Evolutionary conservation across 1,139 yeast genomes (phyloP).

Genomic region (Debaryomycetaceae sp.): DNA sequence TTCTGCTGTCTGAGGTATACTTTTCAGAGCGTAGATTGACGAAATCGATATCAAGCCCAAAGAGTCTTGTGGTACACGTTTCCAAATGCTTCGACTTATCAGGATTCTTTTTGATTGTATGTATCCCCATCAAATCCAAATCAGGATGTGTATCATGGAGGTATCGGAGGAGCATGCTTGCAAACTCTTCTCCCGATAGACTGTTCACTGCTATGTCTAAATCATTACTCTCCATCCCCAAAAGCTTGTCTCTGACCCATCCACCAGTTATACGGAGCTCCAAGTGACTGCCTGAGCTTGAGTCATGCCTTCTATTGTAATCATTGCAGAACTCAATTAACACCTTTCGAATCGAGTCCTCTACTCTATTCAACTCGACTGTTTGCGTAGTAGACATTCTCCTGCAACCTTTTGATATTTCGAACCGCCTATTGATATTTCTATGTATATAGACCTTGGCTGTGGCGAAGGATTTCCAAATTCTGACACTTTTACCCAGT

Average conservation of each 20-base stretch:
- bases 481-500: not conserved
- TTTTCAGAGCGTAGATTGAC: slow-evolving; percentile 87
- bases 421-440: not conserved
- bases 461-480: not conserved
- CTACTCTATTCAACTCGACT: slow-evolving; percentile 44
- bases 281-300: slow-evolving; percentile 13
- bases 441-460: not conserved
- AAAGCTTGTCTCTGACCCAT: slow-evolving; percentile 94
- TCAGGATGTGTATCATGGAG: slow-evolving; percentile 41
- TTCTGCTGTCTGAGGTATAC: slow-evolving; percentile 76
- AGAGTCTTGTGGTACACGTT: slow-evolving; percentile 87
- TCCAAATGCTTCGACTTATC: slow-evolving; percentile 94
- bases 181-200: slow-evolving; percentile 84
- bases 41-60: slow-evolving; percentile 81
- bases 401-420: slow-evolving; percentile 9
- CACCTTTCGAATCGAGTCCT: slow-evolving; percentile 43
- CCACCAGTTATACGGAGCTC: slow-evolving; percentile 92
- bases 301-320: slow-evolving; percentile 23
- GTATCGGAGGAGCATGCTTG: slow-evolving; percentile 58
- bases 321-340: slow-evolving; percentile 42
- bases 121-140: slow-evolving; percentile 51
- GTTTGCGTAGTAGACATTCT: slow-evolving; percentile 15
- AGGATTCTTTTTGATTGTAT: slow-evolving; percentile 87
- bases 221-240: slow-evolving; percentile 79
- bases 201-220: slow-evolving; percentile 86